Percentiles rank a stretch among this genome's conserved stretches.
Evolutionary conservation across 805 yeast genomes (phyloP).

Genomic region (Tetrapisispora taiwanensis): DNA sequence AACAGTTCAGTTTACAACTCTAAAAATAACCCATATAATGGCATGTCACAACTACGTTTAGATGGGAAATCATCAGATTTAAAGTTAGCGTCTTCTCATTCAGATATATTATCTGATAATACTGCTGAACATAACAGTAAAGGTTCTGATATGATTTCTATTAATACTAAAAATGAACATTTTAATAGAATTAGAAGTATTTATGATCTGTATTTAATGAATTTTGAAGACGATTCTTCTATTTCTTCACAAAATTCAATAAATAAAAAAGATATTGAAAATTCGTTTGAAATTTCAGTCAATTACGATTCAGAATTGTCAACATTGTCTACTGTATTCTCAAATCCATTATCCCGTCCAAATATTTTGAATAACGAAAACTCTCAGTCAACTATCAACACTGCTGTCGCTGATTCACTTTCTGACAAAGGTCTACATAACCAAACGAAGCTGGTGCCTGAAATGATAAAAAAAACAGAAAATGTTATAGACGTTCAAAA

Average conservation of each 20-base stretch:
- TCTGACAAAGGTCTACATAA: not conserved
- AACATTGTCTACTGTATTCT: not conserved
- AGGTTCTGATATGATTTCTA: too few relatives aligned
- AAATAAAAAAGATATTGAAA: not conserved
- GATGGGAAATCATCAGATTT: too few relatives aligned
- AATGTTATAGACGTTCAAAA: too few relatives aligned
- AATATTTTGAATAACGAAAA: not conserved
- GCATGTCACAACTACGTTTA: too few relatives aligned
- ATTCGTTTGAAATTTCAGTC: not conserved
- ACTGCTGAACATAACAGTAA: too few relatives aligned
- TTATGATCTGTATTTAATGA: slow-evolving; percentile 63
- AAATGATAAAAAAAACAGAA: not conserved
- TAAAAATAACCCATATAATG: too few relatives aligned
- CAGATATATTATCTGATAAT: too few relatives aligned
- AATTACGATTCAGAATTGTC: not conserved
- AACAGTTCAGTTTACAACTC: too few relatives aligned
- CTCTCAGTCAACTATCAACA: not conserved
- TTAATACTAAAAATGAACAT: slow-evolving; percentile 51
- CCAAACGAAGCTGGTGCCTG: not conserved
- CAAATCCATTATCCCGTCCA: not conserved
- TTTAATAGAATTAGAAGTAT: slow-evolving; percentile 66
- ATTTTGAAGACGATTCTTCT: not conserved
- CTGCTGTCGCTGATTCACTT: not conserved
- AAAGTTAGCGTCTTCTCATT: too few relatives aligned
- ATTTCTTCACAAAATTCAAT: not conserved